These are phyloP conservation scores for Acrocalymma vagum DNA, from an alignment of 2,329 filamentous ascomycete species.

Conservation along the genomic window DNA sequence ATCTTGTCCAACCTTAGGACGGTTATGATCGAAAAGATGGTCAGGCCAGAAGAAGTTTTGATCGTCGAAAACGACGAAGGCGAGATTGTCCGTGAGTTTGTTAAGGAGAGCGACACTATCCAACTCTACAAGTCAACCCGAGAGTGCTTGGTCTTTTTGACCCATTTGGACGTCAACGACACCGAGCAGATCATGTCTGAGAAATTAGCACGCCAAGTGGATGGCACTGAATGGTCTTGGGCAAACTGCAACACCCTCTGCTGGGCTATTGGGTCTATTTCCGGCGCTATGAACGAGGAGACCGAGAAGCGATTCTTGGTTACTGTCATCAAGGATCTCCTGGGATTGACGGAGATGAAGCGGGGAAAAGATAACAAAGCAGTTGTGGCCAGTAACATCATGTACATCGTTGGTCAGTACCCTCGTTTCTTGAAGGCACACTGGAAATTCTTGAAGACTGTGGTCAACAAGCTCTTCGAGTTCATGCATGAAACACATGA, in stretches of 20 bases:
- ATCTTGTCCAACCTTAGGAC: conserved; percentile 92
- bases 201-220: conserved; percentile 93
- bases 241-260: conserved; percentile 99
- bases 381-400: conserved; percentile 98
- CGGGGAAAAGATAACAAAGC: conserved; percentile 99
- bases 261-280: conserved; percentile 99
- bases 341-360: conserved; percentile 98
- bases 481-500: conserved; percentile 99
- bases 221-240: conserved; percentile 98
- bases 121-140: conserved; percentile 99
- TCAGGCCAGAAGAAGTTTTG: conserved; percentile 94
- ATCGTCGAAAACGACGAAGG: conserved; percentile 99
- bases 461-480: conserved; percentile 99
- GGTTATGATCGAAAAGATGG: conserved; percentile 99
- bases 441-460: conserved; percentile 99
- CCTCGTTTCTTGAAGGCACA: conserved; percentile 98
- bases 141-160: conserved; percentile 96
- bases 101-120: conserved; percentile 99
- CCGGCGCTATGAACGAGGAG: conserved; percentile 98
- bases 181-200: conserved; percentile 99
- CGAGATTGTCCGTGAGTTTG: conserved; percentile 98
- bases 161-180: conserved; percentile 95
- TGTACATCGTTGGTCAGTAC: conserved; percentile 99
- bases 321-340: conserved; percentile 97
- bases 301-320: conserved; percentile 98